Evolutionary conservation across 2,329 filamentous ascomycete genomes (phyloP).

Genomic region (Penicillium concentricum): DNA sequence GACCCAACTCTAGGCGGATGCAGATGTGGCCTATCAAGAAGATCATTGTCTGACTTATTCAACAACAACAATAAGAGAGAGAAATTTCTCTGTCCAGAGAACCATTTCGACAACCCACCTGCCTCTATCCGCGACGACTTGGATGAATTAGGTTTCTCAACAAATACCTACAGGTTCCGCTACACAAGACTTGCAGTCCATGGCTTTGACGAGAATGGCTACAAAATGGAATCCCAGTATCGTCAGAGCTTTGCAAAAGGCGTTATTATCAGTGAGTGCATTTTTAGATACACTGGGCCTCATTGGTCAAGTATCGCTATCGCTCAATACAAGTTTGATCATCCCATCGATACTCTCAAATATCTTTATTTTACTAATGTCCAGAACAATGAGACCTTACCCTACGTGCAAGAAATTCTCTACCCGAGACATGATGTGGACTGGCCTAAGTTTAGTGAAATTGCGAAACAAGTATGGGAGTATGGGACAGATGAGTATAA

Average conservation of each 20-base stretch:
- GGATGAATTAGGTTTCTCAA: neutral
- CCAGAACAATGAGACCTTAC: neutral
- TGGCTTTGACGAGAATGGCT: neutral
- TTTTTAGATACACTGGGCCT: neutral
- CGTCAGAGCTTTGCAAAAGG: neutral
- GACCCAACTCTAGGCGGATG: neutral
- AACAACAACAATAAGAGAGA: neutral
- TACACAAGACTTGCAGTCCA: neutral
- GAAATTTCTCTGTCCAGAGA: neutral
- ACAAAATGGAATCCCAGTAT: neutral
- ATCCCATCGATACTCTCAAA: neutral
- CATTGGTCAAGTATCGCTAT: constrained; percentile 2
- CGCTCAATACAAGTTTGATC: constrained; percentile 2
- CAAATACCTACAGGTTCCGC: neutral
- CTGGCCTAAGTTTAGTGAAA: neutral
- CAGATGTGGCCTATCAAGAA: neutral
- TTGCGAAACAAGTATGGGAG: neutral
- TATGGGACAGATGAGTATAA: neutral
- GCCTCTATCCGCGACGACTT: neutral
- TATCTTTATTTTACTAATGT: constrained; percentile 1
- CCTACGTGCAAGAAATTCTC: neutral
- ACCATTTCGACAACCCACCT: neutral
- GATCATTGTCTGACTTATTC: neutral
- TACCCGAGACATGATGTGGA: neutral
- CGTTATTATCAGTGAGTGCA: neutral